Base-by-base conservation (phyloP, 2,329 filamentous ascomycete species). In the Trichoderma asperellum region DNA sequence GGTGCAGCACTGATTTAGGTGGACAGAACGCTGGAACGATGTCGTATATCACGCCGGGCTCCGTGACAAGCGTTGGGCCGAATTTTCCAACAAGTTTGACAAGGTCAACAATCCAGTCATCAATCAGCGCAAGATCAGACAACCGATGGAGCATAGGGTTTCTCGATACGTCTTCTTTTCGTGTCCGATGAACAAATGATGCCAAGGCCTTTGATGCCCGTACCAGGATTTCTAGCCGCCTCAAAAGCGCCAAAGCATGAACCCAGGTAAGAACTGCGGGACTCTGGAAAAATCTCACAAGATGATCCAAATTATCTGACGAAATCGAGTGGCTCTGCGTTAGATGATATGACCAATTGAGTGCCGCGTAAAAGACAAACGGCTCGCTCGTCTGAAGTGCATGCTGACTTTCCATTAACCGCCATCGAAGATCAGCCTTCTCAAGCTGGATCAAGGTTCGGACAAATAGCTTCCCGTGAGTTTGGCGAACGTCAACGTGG, bases 391-490 rank as follows among this genome's bases (percentile, higher is more conserved):
- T 34, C 27, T 59, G 56, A 27, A 59, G 56, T 12, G 34, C 21
- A 18, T 59, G 56, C 56, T 59, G 34, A 16, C 8, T 59, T 18
- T 59, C 35, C 8, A 59, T 40, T 7, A 59, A 21, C 35, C 35
- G 56, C 56, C 56, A 59, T 40, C 56, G 56, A 40, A 59, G 56
- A 59, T 59, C 14, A 27, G 56, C 5, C 6, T 59, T n/a, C n/a
- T 59, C 56, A 18, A 59, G 35, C 6, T 59, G 56, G 18, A 12
- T 10, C 21, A 59, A 59, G 11, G 56, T 27, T 6, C 56, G 56
- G 5, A 40, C 34, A 4, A 59, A 59, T 2, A 59, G 21, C n/a
- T 18, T 59, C 12, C 2, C 12, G 6, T 59, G 56, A 1, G 35
- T 59, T 37, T 59, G 11, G n/a, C 14, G 34, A 8, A 59, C 21